Evolutionary conservation across 306 rosid species (phyloP), one percentile per base, ranked within the genome.

Genomic region (Dicorynia guianensis): DNA sequence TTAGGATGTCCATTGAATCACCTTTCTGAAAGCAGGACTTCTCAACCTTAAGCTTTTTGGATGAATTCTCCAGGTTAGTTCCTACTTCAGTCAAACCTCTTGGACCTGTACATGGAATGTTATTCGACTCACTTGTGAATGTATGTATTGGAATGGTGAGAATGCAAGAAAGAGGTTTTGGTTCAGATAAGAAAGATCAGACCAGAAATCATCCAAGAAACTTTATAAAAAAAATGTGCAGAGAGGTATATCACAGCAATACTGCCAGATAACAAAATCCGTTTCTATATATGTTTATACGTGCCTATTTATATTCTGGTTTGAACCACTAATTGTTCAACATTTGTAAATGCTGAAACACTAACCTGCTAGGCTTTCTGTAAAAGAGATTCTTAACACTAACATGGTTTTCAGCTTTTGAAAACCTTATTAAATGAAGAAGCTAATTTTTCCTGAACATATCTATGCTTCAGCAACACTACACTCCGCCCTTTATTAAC

Each of bases 1-100:
- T 49, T 82, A 77, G 76, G 85, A 76, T 79, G 36, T 85, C 85
- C 77, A 70, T 63, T 33, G 85, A 86, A 43, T 64, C 81, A 8
- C 75, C 83, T 47, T 77, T 59, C 20, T 60, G 65, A 13, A 66
- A 57, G 35, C 66, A 42, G 55, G 74, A 70, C 49, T 83, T 77
- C 0, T 75, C 76, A 39, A 73, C 67, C 67, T 74, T 86, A 58
- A 46, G 58, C 76, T 56, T 84, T 66, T 87, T 77, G 17, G 77
- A 11, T 15, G 80, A 79, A 35, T 67, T 79, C 75, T 72, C 71
- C 18, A 4, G 7, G 52, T 60, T 60, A 19, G 57, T 18, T 55
- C 34, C 42, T 54, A 12, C 77, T 73, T 63, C 42, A 2, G 71
- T 48, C 10, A 43, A 65, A 50, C 48, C 19, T 20, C 15, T 10